Conservation (phyloP, 495 filamentous ascomycete species). For the Talaromyces wortmannii region DNA sequence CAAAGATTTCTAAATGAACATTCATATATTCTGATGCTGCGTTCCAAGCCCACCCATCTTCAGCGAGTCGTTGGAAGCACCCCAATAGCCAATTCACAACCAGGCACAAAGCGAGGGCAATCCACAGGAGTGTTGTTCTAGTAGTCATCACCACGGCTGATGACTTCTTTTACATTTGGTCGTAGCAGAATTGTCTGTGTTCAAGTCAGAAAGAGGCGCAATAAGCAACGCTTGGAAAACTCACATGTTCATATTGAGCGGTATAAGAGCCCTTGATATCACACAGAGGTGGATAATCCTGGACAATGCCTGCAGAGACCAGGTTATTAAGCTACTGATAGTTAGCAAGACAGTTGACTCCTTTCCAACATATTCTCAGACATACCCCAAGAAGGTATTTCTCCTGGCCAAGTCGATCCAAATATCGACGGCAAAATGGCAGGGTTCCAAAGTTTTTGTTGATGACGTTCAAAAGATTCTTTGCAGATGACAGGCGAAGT, state of each 20-base stretch:
- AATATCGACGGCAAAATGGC: conserved; percentile 78
- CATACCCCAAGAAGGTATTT: conserved; percentile 81
- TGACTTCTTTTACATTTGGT: conserved; percentile 86
- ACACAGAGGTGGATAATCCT: conserved; percentile 81
- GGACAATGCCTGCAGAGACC: conserved; percentile 75
- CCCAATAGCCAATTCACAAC: background rate
- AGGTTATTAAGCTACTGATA: conserved; percentile 71
- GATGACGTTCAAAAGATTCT: conserved; percentile 76
- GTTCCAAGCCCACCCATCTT: background rate
- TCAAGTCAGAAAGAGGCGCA: conserved; percentile 15
- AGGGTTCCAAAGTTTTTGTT: conserved; percentile 89
- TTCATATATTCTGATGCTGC: background rate
- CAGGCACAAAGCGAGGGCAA: background rate
- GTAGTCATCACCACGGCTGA: conserved; percentile 88
- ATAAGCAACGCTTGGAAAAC: conserved; percentile 16
- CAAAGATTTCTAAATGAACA: background rate
- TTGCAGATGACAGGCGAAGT: conserved; percentile 67
- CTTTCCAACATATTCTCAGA: conserved; percentile 1
- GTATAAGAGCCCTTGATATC: conserved; percentile 95
- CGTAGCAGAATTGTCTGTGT: conserved; percentile 78
- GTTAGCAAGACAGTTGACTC: background rate
- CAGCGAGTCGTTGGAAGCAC: background rate
- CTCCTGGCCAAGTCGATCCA: conserved; percentile 80
- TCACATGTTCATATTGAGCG: conserved; percentile 90
- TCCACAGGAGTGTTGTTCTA: conserved; percentile 25